phyloP scores from a whole-genome alignment of 768 basidiomycete genomes.

The Imleria badia region DNA sequence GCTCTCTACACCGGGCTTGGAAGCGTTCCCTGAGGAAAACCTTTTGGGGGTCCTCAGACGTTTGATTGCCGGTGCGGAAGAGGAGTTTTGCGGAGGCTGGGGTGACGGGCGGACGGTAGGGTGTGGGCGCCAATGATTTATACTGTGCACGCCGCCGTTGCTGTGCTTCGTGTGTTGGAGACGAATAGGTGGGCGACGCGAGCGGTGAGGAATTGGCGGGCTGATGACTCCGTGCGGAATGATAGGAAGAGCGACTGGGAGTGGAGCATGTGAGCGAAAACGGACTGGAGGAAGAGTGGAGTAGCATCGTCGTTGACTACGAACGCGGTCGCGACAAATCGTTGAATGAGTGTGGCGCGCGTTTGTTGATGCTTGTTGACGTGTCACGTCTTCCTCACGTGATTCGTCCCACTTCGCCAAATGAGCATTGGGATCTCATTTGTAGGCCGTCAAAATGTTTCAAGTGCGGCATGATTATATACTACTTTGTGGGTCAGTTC shows the following conservation, averaged over 20 bases:
- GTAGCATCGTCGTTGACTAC: conserved; percentile 6
- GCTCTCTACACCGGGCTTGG: conserved; percentile 59
- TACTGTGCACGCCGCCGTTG: conserved; percentile 58
- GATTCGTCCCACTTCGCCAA: conserved; percentile 5
- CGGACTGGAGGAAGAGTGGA: conserved; percentile 34
- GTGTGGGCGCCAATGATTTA: conserved; percentile 38
- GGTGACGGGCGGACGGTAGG: conserved; percentile 19
- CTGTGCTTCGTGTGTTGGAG: conserved; percentile 45
- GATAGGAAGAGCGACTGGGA: conserved; percentile 34
- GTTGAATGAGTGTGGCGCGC: conserved; percentile 16
- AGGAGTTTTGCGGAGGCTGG: conserved; percentile 10
- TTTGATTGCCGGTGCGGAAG: conserved; percentile 13
- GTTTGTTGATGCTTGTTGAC: conserved; percentile 27
- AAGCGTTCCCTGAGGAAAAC: conserved; percentile 59
- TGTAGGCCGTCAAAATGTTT: no score
- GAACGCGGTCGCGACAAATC: not conserved
- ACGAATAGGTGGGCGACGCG: conserved; percentile 43
- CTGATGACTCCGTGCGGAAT: conserved; percentile 28
- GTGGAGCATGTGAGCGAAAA: conserved; percentile 35
- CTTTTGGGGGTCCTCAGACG: conserved; percentile 49
- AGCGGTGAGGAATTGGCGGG: conserved; percentile 55
- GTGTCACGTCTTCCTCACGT: conserved; percentile 17
- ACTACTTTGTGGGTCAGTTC: no score
- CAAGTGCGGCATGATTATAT: no score
- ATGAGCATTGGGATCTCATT: no score